Evolutionary conservation across 2,329 filamentous ascomycete genomes (phyloP), one percentile per base, ranked within the genome.

Genomic region (Fusarium subglutinans): DNA sequence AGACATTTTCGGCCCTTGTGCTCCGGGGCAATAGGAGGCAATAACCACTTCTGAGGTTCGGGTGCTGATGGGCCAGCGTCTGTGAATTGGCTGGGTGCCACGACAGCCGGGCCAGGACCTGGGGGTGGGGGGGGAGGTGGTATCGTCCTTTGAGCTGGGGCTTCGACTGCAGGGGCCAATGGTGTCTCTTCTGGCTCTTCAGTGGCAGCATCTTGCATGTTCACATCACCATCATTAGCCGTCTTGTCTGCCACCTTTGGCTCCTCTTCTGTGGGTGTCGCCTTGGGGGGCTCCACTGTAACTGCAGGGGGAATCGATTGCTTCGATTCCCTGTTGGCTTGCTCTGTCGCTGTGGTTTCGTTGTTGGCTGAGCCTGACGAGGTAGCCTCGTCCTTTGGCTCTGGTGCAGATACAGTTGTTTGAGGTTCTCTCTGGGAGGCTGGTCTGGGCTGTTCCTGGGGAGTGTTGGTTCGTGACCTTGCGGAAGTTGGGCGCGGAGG

Each of bases 1-100:
- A 99, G 86, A 79, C 96, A 99, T 83, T 99, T 99, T 80, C 94
- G 92, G 35, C 95, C 94, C 82, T 93, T 91, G 78, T 96, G 90
- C 77, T 94, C 92, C 33, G 94, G 92, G 45, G 91, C 87, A 75
- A 96, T 89, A 2, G 95, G 92, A n/a, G 95, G 95, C 62, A 99
- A 85, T 41, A 99, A 87, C 84, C 89, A 94, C 78, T 92, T 91
- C 84, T 78, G 88, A 82, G 51, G 78, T 66, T 83, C 84, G 18
- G 83, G 83, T 22, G 81, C 81, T 26, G 83, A 82, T 53, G 84
- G 84, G 30, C 84, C 84, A 13, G 83, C 82, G 55, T 88, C 87
- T 13, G 70, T 59, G 15, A 79, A 70, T 24, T 59, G 87, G 80
- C 74, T 86, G 80, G 69, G 83, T 74, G 75, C 82, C 80, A 65